Evolutionary conservation across 352 stramenopile species (phyloP).

Genomic region (Globisporangium uncinulatum): DNA sequence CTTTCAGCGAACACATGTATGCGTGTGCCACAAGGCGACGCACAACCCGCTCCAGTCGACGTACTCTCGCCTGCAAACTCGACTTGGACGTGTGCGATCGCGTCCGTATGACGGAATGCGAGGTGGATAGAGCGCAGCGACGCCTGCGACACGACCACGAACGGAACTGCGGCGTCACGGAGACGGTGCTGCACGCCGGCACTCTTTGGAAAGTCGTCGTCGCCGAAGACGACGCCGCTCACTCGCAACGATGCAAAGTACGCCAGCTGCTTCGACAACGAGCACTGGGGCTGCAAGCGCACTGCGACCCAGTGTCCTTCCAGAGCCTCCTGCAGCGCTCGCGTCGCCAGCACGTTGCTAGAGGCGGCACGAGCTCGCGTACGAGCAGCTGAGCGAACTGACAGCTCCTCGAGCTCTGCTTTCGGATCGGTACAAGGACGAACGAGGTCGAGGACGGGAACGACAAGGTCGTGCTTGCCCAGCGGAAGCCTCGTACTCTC

Average conservation of each 20-base stretch:
- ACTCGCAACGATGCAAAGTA: slow-evolving; percentile 32
- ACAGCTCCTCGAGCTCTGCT: not conserved
- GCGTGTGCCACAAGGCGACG: not conserved
- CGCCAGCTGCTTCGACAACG: slow-evolving; percentile 30
- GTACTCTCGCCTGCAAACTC: slow-evolving; percentile 64
- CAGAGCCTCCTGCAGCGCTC: slow-evolving; percentile 9
- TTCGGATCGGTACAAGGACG: slow-evolving; percentile 26
- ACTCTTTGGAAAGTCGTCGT: slow-evolving; percentile 21
- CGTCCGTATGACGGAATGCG: slow-evolving; percentile 8
- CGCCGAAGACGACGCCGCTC: slow-evolving; percentile 40
- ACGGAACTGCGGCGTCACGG: slow-evolving; percentile 27
- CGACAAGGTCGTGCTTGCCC: slow-evolving; percentile 35
- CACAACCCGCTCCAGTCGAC: slow-evolving; percentile 5
- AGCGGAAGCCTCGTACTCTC: slow-evolving; percentile 26
- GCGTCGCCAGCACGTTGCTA: not conserved
- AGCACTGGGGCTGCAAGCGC: slow-evolving; percentile 27
- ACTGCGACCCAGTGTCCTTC: slow-evolving; percentile 24
- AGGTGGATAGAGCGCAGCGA: slow-evolving; percentile 1
- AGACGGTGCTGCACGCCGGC: slow-evolving; percentile 13
- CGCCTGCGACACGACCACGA: slow-evolving; percentile 33
- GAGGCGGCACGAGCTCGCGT: not conserved
- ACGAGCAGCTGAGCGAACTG: not conserved
- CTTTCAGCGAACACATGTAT: not conserved
- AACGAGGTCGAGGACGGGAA: slow-evolving; percentile 18
- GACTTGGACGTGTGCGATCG: slow-evolving; percentile 36